phyloP scores from a whole-genome alignment of 352 stramenopile genomes.

The Phytophthora sp. region DNA sequence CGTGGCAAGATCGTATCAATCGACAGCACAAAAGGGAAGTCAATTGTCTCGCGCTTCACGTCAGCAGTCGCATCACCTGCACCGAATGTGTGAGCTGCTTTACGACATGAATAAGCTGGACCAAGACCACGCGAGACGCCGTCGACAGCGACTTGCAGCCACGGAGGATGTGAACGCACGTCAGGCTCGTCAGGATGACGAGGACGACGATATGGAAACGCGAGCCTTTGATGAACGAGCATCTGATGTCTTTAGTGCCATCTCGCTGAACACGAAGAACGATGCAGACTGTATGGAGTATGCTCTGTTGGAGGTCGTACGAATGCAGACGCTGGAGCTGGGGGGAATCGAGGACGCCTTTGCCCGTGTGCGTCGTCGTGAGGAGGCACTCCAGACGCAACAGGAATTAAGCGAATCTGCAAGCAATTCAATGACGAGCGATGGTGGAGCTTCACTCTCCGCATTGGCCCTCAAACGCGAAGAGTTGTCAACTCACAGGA shows the following conservation, averaged over 20 bases:
- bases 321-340: slow-evolving; percentile 83
- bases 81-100: slow-evolving; percentile 75
- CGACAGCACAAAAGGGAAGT: slow-evolving; percentile 62
- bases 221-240: slow-evolving; percentile 72
- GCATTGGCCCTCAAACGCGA: slow-evolving; percentile 48
- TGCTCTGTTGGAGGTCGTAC: slow-evolving; percentile 74
- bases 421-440: slow-evolving; percentile 22
- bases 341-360: slow-evolving; percentile 81
- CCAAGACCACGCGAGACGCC: slow-evolving; percentile 49
- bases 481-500: slow-evolving; percentile 55
- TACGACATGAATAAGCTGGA: slow-evolving; percentile 78
- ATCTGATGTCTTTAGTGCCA: slow-evolving; percentile 73
- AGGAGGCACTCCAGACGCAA: slow-evolving; percentile 50
- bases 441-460: slow-evolving; percentile 37
- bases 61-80: slow-evolving; percentile 69
- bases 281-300: slow-evolving; percentile 86
- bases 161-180: slow-evolving; percentile 28
- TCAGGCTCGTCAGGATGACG: slow-evolving; percentile 19
- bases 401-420: slow-evolving; percentile 25
- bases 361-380: slow-evolving; percentile 53
- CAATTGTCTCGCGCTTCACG: slow-evolving; percentile 68
- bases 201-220: slow-evolving; percentile 76
- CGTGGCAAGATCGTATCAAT: slow-evolving; percentile 65
- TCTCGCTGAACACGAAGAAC: slow-evolving; percentile 75
- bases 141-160: slow-evolving; percentile 38